phyloP scores from a whole-genome alignment of 257 asterid species.

The Petunia axillaris region DNA sequence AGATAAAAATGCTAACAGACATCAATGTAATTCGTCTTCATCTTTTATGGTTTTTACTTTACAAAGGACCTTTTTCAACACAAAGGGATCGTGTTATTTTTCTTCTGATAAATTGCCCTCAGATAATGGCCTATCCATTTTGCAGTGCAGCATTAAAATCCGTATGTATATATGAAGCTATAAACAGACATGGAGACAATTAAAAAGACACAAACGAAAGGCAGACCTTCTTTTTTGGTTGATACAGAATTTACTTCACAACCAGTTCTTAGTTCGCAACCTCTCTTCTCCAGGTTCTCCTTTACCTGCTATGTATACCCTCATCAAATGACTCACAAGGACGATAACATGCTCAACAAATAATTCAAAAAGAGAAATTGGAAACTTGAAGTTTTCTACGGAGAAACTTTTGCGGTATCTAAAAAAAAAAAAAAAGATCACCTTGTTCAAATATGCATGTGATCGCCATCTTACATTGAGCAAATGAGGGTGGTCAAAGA shows the following conservation, averaged over 20 bases:
- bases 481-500: conserved; percentile 52
- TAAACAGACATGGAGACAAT: neutral
- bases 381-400: neutral
- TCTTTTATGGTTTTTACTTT: no score
- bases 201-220: neutral
- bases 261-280: no score
- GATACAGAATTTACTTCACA: neutral
- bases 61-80: neutral
- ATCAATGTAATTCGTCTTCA: neutral
- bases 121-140: neutral
- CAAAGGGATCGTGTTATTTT: neutral
- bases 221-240: conserved; percentile 58
- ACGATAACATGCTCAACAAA: no score
- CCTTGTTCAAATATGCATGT: conserved; percentile 62
- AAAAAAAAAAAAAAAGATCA: conserved; percentile 20
- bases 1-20: neutral
- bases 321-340: neutral
- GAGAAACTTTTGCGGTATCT: neutral
- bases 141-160: neutral
- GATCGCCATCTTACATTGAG: conserved; percentile 65
- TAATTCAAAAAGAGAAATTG: neutral
- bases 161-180: neutral
- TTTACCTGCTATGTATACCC: conserved; percentile 39
- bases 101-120: neutral
- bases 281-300: no score